These are phyloP conservation scores for Bonia amplexicaulis DNA, from an alignment of 176 grass and related monocot genomes.

Conservation along the genomic window DNA sequence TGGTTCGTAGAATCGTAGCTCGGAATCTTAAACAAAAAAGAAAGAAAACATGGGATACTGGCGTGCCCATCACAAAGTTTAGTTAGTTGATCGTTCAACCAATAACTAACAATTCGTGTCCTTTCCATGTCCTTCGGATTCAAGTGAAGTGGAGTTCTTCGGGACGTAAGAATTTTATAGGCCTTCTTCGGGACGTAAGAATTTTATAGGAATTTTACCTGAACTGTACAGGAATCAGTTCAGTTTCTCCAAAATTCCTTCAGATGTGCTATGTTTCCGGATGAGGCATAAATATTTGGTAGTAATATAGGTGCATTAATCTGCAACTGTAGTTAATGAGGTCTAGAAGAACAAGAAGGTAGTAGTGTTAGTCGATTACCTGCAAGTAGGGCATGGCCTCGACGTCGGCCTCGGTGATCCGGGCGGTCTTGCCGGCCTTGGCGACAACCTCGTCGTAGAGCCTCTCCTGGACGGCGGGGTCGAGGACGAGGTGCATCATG, in stretches of 20 bases:
- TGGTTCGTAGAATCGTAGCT: conserved; percentile 6
- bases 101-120: neutral
- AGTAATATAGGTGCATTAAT: neutral
- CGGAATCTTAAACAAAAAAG: neutral
- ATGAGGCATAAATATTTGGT: neutral
- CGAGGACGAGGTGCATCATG: conserved; percentile 84
- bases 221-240: neutral
- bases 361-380: conserved; percentile 11
- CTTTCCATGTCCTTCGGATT: neutral
- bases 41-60: neutral
- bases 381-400: conserved; percentile 79
- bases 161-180: neutral
- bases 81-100: neutral
- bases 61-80: neutral
- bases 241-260: neutral
- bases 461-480: conserved; percentile 55
- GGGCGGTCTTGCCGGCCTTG: conserved; percentile 40
- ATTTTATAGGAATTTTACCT: neutral
- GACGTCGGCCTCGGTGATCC: conserved; percentile 82
- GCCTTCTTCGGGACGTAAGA: neutral
- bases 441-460: conserved; percentile 62
- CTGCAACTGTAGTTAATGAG: neutral
- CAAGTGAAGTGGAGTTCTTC: neutral
- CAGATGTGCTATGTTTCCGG: neutral
- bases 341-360: neutral